Conservation (phyloP, 1,139 yeast species). For the Yamadazyma pseudoaaseri region DNA sequence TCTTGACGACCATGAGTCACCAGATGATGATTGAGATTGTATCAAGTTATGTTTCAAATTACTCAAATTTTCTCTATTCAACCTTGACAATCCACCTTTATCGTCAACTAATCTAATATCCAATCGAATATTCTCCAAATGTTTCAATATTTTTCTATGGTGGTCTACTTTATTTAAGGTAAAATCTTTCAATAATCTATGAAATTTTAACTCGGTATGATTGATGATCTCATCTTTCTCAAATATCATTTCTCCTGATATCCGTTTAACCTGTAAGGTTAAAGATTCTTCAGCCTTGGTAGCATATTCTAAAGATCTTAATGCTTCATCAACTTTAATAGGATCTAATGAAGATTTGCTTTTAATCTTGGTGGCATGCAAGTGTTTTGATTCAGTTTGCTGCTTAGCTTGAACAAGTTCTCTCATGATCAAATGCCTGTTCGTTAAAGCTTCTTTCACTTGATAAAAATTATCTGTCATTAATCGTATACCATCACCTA, state of each 20-base stretch:
- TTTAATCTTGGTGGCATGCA: slow-evolving; percentile 71
- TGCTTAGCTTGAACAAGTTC: slow-evolving; percentile 81
- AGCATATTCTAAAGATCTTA: slow-evolving; percentile 75
- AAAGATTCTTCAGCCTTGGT: slow-evolving; percentile 75
- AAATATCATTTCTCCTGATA: slow-evolving; percentile 80
- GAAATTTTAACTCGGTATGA: slow-evolving; percentile 57
- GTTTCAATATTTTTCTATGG: slow-evolving; percentile 76
- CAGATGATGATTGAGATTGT: slow-evolving; percentile 52
- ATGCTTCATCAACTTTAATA: slow-evolving; percentile 85
- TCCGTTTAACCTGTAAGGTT: slow-evolving; percentile 71
- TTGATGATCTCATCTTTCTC: slow-evolving; percentile 61
- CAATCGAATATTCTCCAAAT: slow-evolving; percentile 70
- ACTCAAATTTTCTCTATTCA: slow-evolving; percentile 70
- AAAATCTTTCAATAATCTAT: slow-evolving; percentile 54
- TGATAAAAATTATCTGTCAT: slow-evolving; percentile 76
- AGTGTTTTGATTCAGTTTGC: slow-evolving; percentile 66
- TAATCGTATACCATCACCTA: slow-evolving; percentile 73
- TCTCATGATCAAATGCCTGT: slow-evolving; percentile 88
- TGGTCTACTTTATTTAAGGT: slow-evolving; percentile 77
- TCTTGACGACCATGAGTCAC: slow-evolving; percentile 65
- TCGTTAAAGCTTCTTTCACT: slow-evolving; percentile 89
- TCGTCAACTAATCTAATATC: slow-evolving; percentile 79
- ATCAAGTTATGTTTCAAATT: slow-evolving; percentile 42
- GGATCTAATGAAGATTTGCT: slow-evolving; percentile 80
- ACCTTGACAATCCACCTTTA: slow-evolving; percentile 76